These are phyloP conservation scores for Coriaria nepalensis DNA, from an alignment of 306 rosid genomes.

Conservation along the genomic window DNA sequence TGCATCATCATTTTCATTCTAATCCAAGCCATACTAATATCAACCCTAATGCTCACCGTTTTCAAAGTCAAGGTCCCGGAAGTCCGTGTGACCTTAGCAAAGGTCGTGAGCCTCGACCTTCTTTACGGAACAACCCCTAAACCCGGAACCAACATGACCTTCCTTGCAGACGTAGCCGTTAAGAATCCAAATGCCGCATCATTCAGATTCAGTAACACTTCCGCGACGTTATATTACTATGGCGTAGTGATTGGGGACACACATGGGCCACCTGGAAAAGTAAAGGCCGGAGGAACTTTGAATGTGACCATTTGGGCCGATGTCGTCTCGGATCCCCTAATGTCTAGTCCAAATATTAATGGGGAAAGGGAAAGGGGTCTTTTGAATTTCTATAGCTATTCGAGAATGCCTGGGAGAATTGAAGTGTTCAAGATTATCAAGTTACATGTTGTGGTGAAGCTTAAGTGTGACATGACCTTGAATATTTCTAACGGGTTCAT, in stretches of 20 bases:
- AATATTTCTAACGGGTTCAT: neutral
- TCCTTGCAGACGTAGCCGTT: neutral
- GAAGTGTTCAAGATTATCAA: neutral
- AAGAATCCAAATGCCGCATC: neutral
- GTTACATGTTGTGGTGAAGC: neutral
- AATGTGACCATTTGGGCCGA: neutral
- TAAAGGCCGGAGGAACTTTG: neutral
- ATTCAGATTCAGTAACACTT: neutral
- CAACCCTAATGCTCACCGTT: neutral
- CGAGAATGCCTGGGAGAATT: neutral
- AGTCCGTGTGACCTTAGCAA: neutral
- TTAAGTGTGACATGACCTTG: neutral
- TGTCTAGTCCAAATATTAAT: neutral
- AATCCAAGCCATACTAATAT: neutral
- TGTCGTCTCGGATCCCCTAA: neutral
- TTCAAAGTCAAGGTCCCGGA: neutral
- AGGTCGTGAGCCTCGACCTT: neutral
- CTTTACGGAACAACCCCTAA: constrained; percentile 1
- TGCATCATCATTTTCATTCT: neutral
- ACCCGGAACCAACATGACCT: neutral
- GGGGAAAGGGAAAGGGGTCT: neutral
- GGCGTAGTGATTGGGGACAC: neutral
- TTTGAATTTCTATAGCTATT: constrained; percentile 1
- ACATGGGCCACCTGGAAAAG: neutral
- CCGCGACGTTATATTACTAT: neutral